A percentile compares a stretch with the other conserved stretches of the same genome.
Evolutionary conservation across 2,329 filamentous ascomycete genomes (phyloP).

Genomic region (Arachnomyces sp.): DNA sequence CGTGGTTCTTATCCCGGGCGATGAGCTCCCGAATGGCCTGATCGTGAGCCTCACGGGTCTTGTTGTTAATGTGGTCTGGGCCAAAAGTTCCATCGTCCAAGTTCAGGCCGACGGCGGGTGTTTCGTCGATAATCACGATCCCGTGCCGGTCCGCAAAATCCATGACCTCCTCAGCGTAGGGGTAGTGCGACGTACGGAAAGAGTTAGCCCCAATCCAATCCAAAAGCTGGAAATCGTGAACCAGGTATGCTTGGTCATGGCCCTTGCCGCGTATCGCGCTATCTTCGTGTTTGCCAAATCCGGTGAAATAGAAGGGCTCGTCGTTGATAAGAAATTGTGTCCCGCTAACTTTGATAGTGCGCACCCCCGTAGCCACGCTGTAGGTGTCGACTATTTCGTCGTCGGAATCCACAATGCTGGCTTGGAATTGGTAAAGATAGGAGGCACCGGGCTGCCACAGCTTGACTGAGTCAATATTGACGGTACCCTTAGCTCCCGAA

Average conservation of each 20-base stretch:
- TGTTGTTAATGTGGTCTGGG: too few relatives aligned
- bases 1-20: slow-evolving; percentile 21
- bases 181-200: slow-evolving; percentile 25
- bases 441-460: slow-evolving; percentile 22
- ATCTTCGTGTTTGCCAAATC: slow-evolving; percentile 25
- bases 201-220: slow-evolving; percentile 26
- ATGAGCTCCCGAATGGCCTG: slow-evolving; percentile 19
- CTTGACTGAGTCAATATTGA: slow-evolving; percentile 12
- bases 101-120: slow-evolving; percentile 21
- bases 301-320: slow-evolving; percentile 23
- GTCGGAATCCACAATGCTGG: slow-evolving; percentile 11
- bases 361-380: slow-evolving; percentile 15
- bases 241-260: slow-evolving; percentile 23
- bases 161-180: slow-evolving; percentile 23
- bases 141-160: slow-evolving; percentile 23
- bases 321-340: slow-evolving; percentile 21
- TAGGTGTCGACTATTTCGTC: slow-evolving; percentile 15
- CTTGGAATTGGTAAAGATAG: slow-evolving; percentile 20
- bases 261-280: slow-evolving; percentile 21
- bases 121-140: slow-evolving; percentile 23
- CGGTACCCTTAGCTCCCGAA: slow-evolving; percentile 8
- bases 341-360: slow-evolving; percentile 15
- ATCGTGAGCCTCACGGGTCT: slow-evolving; percentile 14
- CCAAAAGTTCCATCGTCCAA: slow-evolving; percentile 11
- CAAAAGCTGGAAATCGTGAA: slow-evolving; percentile 25